A percentile compares a stretch with the other conserved stretches of the same genome.
phyloP scores from a whole-genome alignment of 805 yeast genomes.

The Ogataea pilisensis region DNA sequence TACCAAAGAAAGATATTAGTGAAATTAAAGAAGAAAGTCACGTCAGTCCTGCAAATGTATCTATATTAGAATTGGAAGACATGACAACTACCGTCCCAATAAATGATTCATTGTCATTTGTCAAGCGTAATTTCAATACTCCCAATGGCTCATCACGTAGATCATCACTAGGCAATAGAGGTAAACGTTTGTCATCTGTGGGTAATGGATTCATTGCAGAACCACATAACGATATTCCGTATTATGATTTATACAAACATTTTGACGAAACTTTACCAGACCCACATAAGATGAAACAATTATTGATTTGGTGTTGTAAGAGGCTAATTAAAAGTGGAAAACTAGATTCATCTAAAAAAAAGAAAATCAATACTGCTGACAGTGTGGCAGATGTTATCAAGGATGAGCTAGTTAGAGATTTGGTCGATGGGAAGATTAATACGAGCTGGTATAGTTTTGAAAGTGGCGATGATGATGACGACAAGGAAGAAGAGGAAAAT shows the following conservation, averaged over 20 bases:
- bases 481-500: neutral
- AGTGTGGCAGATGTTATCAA: slow-evolving; percentile 60
- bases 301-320: slow-evolving; percentile 64
- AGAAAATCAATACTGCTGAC: slow-evolving; percentile 24
- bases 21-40: neutral
- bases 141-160: slow-evolving; percentile 31
- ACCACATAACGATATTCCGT: slow-evolving; percentile 61
- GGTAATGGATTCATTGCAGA: slow-evolving; percentile 68
- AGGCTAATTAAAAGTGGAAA: slow-evolving; percentile 32
- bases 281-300: slow-evolving; percentile 68
- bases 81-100: slow-evolving; percentile 3
- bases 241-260: slow-evolving; percentile 54
- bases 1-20: no score
- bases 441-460: slow-evolving; percentile 64
- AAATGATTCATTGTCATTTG: neutral
- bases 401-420: slow-evolving; percentile 56
- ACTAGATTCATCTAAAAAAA: neutral
- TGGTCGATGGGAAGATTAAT: slow-evolving; percentile 54
- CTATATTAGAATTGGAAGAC: neutral
- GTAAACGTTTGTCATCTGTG: slow-evolving; percentile 68
- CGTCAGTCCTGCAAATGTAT: neutral
- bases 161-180: slow-evolving; percentile 53
- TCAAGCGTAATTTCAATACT: neutral
- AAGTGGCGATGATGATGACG: slow-evolving; percentile 23
- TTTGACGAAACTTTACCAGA: slow-evolving; percentile 61